These are phyloP conservation scores for Nepenthes alata DNA, from an alignment of 179 eudicot species.

Conservation along the genomic window DNA sequence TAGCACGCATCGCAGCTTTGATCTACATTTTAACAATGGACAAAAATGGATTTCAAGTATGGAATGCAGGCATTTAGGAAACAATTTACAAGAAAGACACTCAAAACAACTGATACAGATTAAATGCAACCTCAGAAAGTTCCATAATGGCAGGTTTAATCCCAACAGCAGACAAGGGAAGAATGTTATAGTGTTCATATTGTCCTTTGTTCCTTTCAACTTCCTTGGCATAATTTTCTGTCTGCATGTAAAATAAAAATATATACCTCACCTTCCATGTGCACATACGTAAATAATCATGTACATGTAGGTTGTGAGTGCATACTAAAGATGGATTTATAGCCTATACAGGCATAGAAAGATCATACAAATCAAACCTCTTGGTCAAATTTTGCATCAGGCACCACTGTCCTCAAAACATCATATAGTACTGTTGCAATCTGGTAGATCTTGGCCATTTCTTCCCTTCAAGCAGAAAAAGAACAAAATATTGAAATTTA, in stretches of 20 bases:
- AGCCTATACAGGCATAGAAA: neutral
- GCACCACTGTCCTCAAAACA: slow-evolving; percentile 71
- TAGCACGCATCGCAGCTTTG: slow-evolving; percentile 71
- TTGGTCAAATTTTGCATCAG: slow-evolving; percentile 41
- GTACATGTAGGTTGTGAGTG: neutral
- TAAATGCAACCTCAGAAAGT: slow-evolving; percentile 67
- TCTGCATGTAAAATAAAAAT: slow-evolving; percentile 33
- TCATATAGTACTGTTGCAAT: slow-evolving; percentile 93
- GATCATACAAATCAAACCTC: slow-evolving; percentile 40
- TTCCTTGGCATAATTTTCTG: slow-evolving; percentile 64
- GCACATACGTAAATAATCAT: neutral
- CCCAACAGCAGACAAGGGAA: slow-evolving; percentile 69
- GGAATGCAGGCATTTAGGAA: neutral
- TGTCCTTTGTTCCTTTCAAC: slow-evolving; percentile 76
- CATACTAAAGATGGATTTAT: neutral
- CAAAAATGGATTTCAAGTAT: slow-evolving; percentile 1
- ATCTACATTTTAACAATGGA: slow-evolving; percentile 32
- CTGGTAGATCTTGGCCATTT: slow-evolving; percentile 91
- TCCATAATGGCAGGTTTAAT: slow-evolving; percentile 88
- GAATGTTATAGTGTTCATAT: slow-evolving; percentile 75
- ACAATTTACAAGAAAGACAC: neutral
- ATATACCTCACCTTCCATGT: neutral
- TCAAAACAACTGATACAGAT: neutral
- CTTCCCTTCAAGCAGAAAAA: slow-evolving; percentile 48
- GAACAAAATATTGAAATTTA: slow-evolving; percentile 4